Evolutionary conservation across 352 stramenopile genomes (phyloP), one percentile per base, ranked within the genome.

Genomic region (Pelagophyceae sp.): DNA sequence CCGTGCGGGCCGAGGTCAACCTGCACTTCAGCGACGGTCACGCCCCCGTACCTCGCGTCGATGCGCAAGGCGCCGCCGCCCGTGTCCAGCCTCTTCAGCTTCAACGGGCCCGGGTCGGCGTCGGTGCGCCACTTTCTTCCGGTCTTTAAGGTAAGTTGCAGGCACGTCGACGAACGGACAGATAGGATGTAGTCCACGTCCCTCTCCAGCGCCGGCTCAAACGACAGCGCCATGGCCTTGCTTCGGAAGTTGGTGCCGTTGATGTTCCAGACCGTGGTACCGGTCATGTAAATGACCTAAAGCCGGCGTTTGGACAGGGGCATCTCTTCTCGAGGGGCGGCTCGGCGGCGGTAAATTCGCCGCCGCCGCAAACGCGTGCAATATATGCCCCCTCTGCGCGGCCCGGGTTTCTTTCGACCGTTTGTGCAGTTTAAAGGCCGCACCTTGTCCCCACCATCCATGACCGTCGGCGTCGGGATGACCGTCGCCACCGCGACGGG

Each of bases 211-310:
- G 71, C 40, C 71, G 71, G 71, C 5, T 64, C 40, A n/a, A 76
- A 76, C n/a, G 37, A 20, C 6, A 76, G 29, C 71, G 64, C 0
- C 17, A 33, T 19, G n/a, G 40, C 50, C 71, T 76, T 76, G 20
- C 15, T n/a, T 2, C 51, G 40, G 50, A 76, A 67, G 50, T 37
- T 54, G 20, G 71, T 67, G 6, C 71, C 71, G 71, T 67, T 64
- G n/a, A 76, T 64, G 45, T 45, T 38, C 1, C 64, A 33, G 15
- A 27, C 11, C 71, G n/a, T 38, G 5, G 71, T 67, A 6, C 11
- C 71, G 40, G 71, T 33, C 71, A 76, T 64, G 71, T 67, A 76
- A 33, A 76, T 64, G 45, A 76, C 45, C 45, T 54, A 54, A 54
- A 54, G 45, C 45, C 45, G 45, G 11, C 45, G 45, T 54, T 23